phyloP scores from a whole-genome alignment of 179 eudicot species.

The Beta lomatogona region DNA sequence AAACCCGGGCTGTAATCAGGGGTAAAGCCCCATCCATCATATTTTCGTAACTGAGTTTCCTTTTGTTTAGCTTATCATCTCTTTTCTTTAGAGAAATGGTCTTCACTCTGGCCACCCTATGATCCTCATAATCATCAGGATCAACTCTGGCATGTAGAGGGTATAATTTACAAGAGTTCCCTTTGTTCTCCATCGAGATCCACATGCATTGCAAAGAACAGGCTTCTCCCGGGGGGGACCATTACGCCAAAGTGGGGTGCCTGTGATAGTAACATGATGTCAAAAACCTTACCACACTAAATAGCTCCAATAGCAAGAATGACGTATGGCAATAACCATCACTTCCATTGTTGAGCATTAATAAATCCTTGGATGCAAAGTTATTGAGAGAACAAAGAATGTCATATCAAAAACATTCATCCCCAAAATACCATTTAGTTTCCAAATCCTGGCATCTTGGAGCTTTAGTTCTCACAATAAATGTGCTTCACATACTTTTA shows the following conservation, averaged over 20 bases:
- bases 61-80: slow-evolving; percentile 69
- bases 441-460: not conserved
- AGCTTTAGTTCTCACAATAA: not conserved
- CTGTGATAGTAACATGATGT: slow-evolving; percentile 42
- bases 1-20: slow-evolving; percentile 49
- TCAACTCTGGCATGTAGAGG: slow-evolving; percentile 91
- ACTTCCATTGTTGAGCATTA: not conserved
- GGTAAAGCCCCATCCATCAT: slow-evolving; percentile 32
- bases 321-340: not conserved
- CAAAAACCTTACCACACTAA: slow-evolving; percentile 26
- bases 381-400: not conserved
- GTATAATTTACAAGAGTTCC: slow-evolving; percentile 85
- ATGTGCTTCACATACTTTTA: not conserved
- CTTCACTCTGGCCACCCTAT: slow-evolving; percentile 54
- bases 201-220: slow-evolving; percentile 96
- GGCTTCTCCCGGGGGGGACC: slow-evolving; percentile 99
- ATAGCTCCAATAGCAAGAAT: not conserved
- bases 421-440: not conserved
- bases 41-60: slow-evolving; percentile 58
- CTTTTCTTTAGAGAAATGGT: slow-evolving; percentile 61
- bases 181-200: slow-evolving; percentile 98
- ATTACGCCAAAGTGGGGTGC: slow-evolving; percentile 99
- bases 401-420: not conserved
- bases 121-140: slow-evolving; percentile 69
- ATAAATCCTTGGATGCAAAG: not conserved